phyloP scores from a whole-genome alignment of 441 rosid species.

The Adansonia rubrostipa region DNA sequence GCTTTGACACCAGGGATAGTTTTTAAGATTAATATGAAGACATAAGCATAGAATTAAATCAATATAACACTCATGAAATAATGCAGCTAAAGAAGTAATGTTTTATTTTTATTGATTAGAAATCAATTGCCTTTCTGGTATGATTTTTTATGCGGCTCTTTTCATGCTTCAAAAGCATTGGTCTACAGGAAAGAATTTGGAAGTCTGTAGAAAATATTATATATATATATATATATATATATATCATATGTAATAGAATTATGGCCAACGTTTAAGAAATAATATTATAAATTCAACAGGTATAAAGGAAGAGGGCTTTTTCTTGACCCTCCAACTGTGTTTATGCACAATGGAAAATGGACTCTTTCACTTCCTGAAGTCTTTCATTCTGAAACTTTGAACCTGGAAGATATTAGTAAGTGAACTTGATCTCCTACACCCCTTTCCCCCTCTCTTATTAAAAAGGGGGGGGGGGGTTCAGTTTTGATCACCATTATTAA shows the following conservation, averaged over 20 bases:
- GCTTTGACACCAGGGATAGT: background rate
- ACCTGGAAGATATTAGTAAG: slow-evolving; percentile 49
- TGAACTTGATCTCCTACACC: slow-evolving; percentile 19
- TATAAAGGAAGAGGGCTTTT: slow-evolving; percentile 91
- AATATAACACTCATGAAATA: background rate
- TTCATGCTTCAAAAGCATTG: background rate
- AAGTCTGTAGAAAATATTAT: background rate
- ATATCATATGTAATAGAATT: background rate
- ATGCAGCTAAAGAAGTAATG: background rate
- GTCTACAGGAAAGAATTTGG: background rate
- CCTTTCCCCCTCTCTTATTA: background rate
- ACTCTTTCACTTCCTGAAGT: slow-evolving; percentile 63
- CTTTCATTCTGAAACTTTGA: slow-evolving; percentile 40
- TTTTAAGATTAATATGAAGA: slow-evolving; percentile 2
- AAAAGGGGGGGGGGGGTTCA: background rate
- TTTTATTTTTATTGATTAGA: background rate
- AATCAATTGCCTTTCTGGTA: background rate
- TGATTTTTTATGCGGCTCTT: background rate
- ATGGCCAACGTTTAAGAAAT: background rate
- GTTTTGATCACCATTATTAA: slow-evolving; percentile 22
- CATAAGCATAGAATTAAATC: background rate
- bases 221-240: too few species aligned
- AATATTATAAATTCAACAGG: slow-evolving; percentile 44
- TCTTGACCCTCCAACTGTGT: slow-evolving; percentile 86
- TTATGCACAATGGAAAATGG: slow-evolving; percentile 65